These are phyloP conservation scores for Syncephalastrum sp. DNA, from an alignment of 371 early-diverging fungal genomes.

Conservation along the genomic window DNA sequence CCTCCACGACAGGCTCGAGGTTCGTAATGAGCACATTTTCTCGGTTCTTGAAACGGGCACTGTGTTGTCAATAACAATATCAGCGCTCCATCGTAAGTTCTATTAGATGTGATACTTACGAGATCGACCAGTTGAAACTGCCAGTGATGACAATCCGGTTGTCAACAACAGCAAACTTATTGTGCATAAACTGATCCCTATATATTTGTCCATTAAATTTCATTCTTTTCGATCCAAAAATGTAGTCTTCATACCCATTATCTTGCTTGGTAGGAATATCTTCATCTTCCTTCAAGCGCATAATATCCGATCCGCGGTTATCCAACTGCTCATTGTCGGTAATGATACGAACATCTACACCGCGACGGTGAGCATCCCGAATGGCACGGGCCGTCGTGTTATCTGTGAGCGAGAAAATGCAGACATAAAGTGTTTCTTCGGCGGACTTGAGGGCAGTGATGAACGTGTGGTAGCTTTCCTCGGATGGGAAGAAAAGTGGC, in stretches of 20 bases:
- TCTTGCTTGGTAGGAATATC: slow-evolving; percentile 49
- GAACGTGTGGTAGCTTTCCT: slow-evolving; percentile 48
- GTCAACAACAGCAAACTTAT: slow-evolving; percentile 68
- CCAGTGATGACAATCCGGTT: slow-evolving; percentile 42
- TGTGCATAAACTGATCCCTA: slow-evolving; percentile 61
- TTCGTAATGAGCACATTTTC: slow-evolving; percentile 64
- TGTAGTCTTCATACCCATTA: slow-evolving; percentile 18
- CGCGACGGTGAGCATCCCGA: slow-evolving; percentile 50
- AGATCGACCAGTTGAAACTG: slow-evolving; percentile 52
- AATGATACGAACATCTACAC: slow-evolving; percentile 56
- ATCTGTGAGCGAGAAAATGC: slow-evolving; percentile 60
- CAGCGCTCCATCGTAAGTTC: background rate
- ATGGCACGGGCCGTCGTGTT: slow-evolving; percentile 53
- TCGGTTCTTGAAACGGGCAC: slow-evolving; percentile 58
- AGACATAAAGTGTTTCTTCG: slow-evolving; percentile 49
- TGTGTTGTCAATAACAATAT: slow-evolving; percentile 21
- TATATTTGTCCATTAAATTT: too few species aligned
- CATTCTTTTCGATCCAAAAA: background rate
- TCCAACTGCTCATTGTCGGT: slow-evolving; percentile 65
- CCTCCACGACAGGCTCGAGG: slow-evolving; percentile 44
- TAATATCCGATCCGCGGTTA: slow-evolving; percentile 52
- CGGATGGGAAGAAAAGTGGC: slow-evolving; percentile 50
- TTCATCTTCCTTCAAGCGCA: slow-evolving; percentile 39
- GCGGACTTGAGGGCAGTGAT: slow-evolving; percentile 48
- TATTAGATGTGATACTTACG: slow-evolving; percentile 24